Evolutionary conservation across 2,329 filamentous ascomycete species (phyloP).

Genomic region (Trichoderma simmonsii): DNA sequence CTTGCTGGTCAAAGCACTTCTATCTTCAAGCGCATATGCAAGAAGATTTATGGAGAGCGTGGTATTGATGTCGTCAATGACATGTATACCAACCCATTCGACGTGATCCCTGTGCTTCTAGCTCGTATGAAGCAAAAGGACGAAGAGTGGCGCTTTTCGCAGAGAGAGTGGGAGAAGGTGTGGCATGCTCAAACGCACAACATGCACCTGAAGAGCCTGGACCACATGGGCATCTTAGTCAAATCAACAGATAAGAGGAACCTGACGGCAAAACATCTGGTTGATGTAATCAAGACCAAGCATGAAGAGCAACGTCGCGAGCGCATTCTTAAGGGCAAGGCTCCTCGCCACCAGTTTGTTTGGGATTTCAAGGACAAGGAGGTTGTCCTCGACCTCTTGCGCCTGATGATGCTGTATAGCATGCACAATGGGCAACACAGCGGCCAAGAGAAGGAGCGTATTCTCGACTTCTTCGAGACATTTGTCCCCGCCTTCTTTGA

Average conservation of each 20-base stretch:
- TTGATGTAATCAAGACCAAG: conserved; percentile 86
- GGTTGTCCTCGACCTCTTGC: conserved; percentile 60
- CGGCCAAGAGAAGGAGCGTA: conserved; percentile 68
- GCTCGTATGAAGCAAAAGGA: conserved; percentile 91
- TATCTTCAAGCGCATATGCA: conserved; percentile 94
- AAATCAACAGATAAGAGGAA: conserved; percentile 88
- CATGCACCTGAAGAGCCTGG: conserved; percentile 93
- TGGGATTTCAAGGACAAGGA: conserved; percentile 71
- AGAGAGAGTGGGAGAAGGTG: conserved; percentile 98
- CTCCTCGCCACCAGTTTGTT: conserved; percentile 68
- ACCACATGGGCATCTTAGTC: conserved; percentile 91
- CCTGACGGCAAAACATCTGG: conserved; percentile 84
- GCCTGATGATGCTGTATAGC: conserved; percentile 62
- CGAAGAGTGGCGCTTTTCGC: conserved; percentile 95
- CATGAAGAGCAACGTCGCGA: conserved; percentile 84
- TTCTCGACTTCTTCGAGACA: conserved; percentile 71
- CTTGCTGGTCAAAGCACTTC: conserved; percentile 92
- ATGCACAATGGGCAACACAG: conserved; percentile 69
- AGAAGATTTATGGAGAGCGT: conserved; percentile 93
- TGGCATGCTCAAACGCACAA: conserved; percentile 95
- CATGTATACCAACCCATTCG: conserved; percentile 78
- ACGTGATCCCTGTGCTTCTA: conserved; percentile 84
- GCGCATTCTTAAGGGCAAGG: conserved; percentile 59
- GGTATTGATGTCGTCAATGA: conserved; percentile 83
- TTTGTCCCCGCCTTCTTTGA: conserved; percentile 78